Percentiles rank a stretch among this genome's conserved stretches.
Conservation (phyloP, 2,329 filamentous ascomycete species). For the Penicillium sp. region DNA sequence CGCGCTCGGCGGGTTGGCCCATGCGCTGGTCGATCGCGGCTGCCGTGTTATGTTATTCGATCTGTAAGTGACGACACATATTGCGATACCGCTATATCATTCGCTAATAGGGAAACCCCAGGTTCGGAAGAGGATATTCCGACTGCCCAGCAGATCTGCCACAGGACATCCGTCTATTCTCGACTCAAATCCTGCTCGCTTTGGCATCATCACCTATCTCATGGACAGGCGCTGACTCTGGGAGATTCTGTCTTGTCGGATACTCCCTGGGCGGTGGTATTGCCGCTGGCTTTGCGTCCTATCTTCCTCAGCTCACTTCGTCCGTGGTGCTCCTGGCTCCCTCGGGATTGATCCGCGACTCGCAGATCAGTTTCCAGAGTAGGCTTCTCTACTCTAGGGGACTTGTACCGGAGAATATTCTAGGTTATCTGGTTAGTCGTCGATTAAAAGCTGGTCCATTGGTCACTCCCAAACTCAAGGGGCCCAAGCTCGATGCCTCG, state of each 20-base stretch:
- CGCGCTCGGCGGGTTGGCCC: slow-evolving; percentile 62
- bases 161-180: slow-evolving; percentile 71
- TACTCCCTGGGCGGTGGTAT: slow-evolving; percentile 79
- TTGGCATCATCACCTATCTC: slow-evolving; percentile 65
- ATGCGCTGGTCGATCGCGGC: slow-evolving; percentile 60
- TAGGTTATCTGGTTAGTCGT: slow-evolving; percentile 50
- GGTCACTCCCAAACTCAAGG: slow-evolving; percentile 31
- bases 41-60: slow-evolving; percentile 77
- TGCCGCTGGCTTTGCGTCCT: slow-evolving; percentile 63
- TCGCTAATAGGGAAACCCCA: slow-evolving; percentile 8
- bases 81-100: background rate
- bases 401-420: slow-evolving; percentile 57
- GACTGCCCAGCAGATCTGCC: slow-evolving; percentile 63
- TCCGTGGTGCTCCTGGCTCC: slow-evolving; percentile 75
- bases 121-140: slow-evolving; percentile 68
- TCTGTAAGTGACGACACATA: slow-evolving; percentile 38
- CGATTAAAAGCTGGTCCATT: slow-evolving; percentile 48
- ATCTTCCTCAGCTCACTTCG: slow-evolving; percentile 64
- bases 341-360: slow-evolving; percentile 66
- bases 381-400: slow-evolving; percentile 61
- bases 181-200: slow-evolving; percentile 66
- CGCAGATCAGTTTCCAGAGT: slow-evolving; percentile 59
- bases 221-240: slow-evolving; percentile 55
- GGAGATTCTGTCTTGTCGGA: slow-evolving; percentile 66
- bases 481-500: slow-evolving; percentile 37